Percentiles rank a stretch among this genome's conserved stretches.
phyloP scores from a whole-genome alignment of 2,329 filamentous ascomycete genomes.

The Colletotrichum acutatum region DNA sequence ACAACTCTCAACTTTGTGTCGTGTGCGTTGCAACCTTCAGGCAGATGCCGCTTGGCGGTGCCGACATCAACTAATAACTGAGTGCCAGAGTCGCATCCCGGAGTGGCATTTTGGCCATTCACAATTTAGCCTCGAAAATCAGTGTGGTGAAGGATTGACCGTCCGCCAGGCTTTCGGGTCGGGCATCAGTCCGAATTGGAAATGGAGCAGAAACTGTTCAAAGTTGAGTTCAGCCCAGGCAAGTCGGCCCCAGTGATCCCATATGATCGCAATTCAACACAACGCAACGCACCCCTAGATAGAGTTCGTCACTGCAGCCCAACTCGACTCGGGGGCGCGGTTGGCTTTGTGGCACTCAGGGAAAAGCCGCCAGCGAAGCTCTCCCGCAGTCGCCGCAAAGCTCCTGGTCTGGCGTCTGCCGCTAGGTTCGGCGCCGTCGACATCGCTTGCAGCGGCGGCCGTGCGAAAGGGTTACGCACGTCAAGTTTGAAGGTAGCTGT shows the following conservation, averaged over 20 bases:
- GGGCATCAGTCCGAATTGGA: not conserved
- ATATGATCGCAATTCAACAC: slow-evolving; percentile 1
- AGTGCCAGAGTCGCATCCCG: not conserved
- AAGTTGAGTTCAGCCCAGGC: slow-evolving; percentile 7
- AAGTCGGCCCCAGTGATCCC: not conserved
- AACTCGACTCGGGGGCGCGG: slow-evolving; percentile 9
- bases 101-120: not conserved
- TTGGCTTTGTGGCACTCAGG: slow-evolving; percentile 4
- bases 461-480: slow-evolving; percentile 26
- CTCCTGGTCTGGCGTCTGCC: slow-evolving; percentile 8
- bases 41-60: slow-evolving; percentile 20
- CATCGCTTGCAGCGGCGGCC: slow-evolving; percentile 31
- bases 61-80: not conserved
- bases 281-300: slow-evolving; percentile 12
- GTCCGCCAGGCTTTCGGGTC: slow-evolving; percentile 4
- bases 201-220: slow-evolving; percentile 1
- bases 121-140: not conserved
- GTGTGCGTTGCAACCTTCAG: slow-evolving; percentile 5
- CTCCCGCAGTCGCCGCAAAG: slow-evolving; percentile 25
- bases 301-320: slow-evolving; percentile 9
- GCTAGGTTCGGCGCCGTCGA: slow-evolving; percentile 27
- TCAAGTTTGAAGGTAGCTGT: slow-evolving; percentile 25
- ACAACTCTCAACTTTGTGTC: not conserved
- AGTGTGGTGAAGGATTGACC: not conserved
- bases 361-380: slow-evolving; percentile 11